Evolutionary conservation across 2,329 filamentous ascomycete genomes (phyloP), one percentile per base, ranked within the genome.

Genomic region (Metarhizium rileyi): DNA sequence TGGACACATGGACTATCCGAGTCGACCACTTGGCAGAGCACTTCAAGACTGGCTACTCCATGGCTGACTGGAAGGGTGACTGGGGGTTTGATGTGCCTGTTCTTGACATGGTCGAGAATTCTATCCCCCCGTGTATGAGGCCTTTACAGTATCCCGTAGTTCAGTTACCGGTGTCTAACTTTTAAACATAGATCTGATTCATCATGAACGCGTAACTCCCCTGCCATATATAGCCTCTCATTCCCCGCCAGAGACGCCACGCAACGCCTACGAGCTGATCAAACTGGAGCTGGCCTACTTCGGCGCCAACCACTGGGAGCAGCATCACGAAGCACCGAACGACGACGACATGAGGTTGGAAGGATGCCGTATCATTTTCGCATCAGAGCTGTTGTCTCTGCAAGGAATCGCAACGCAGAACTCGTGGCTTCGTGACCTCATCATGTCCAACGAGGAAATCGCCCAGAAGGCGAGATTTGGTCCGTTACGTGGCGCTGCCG

Each of bases 31-130:
- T 84, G 36, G 80, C 81, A n/a, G 78, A 83, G 55, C 81, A 84
- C 63, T 84, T 83, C 70, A 83, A 82, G 65, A 76, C 72, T 25
- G 80, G 81, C 66, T 77, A 75, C 55, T 79, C 76, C 58, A 84
- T 84, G 80, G 77, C 76, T 54, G 78, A 83, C 63, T 84, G 81
- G 81, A 81, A 82, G 71, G 81, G 81, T 68, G 80, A 81, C 64
- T 83, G 80, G 80, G 81, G 81, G 71, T 83, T 84, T 54, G 80
- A 83, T 49, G 67, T 69, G 26, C 74, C 77, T 33, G 74, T 84
- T 40, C 68, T 81, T 56, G 72, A 80, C 53, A 76, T 83, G 70
- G 76, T 84, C 58, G 80, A 84, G 63, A 83, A 83, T 59, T 80
- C 79, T 44, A 81, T 84, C 51, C 81, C 80, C 48, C 80, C 80